A percentile compares a stretch with the other conserved stretches of the same genome.
Conservation (phyloP, 2,329 filamentous ascomycete genomes). For the Scopulariopsis brevicaulis region DNA sequence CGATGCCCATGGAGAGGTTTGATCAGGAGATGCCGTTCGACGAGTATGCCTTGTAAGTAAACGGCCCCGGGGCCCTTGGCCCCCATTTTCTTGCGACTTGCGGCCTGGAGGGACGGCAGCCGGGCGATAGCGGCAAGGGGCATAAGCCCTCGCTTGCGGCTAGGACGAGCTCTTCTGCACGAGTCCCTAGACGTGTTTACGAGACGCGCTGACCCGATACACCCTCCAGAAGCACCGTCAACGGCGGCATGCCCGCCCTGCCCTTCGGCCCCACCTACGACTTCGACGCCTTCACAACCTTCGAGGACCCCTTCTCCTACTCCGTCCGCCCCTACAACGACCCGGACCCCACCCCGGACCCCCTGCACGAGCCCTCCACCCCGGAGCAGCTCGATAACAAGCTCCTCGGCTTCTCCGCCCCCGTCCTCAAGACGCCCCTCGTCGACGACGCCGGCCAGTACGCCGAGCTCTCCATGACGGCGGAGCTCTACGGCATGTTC, state of each 20-base stretch:
- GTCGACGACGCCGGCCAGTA: slow-evolving; percentile 55
- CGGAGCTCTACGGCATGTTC: slow-evolving; percentile 81
- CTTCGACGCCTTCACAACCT: slow-evolving; percentile 49
- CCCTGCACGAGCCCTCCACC: slow-evolving; percentile 17
- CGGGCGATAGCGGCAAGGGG: not conserved
- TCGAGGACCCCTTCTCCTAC: slow-evolving; percentile 55
- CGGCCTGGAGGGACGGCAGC: not conserved
- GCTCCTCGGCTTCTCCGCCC: slow-evolving; percentile 61
- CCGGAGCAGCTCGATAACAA: slow-evolving; percentile 44
- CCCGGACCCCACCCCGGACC: slow-evolving; percentile 27
- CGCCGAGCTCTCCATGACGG: slow-evolving; percentile 54
- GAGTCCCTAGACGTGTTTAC: slow-evolving; percentile 1
- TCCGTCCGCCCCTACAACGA: slow-evolving; percentile 33
- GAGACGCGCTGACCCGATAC: not conserved
- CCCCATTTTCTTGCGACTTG: not conserved
- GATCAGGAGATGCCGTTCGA: slow-evolving; percentile 42
- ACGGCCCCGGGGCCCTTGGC: not conserved
- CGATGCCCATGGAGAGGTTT: slow-evolving; percentile 37
- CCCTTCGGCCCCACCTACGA: slow-evolving; percentile 49
- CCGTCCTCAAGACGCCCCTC: slow-evolving; percentile 46
- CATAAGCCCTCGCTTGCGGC: not conserved
- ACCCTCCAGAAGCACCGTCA: slow-evolving; percentile 31
- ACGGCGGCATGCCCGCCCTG: slow-evolving; percentile 26
- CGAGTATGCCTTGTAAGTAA: slow-evolving; percentile 43
- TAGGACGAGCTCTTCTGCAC: not conserved